Evolutionary conservation across 2,329 filamentous ascomycete species (phyloP), one percentile per base, ranked within the genome.

Genomic region (Gliomastix tumulicola): DNA sequence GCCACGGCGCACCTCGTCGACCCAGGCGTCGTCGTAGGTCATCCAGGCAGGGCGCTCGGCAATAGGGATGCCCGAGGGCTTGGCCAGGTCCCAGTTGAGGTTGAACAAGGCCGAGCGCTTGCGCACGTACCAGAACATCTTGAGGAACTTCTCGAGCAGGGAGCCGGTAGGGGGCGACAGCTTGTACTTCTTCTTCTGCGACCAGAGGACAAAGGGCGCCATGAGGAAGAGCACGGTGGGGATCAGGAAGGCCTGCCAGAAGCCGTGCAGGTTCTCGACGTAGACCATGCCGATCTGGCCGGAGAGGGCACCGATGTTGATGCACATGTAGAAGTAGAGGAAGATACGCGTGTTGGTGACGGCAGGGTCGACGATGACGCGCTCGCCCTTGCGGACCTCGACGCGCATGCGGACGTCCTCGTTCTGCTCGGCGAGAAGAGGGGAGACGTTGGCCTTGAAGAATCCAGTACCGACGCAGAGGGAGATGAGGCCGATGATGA

Each of bases 21-120:
- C 84, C 84, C 84, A 90, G 36, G 76, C 76, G 47, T 90, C 86
- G 43, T 90, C 84, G 47, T 88, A 88, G 0, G 79, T 84, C 81
- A 89, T 88, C 83, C 83, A 89, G 0, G 38, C 28, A 1, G 84
- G 84, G 37, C 79, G 78, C 44, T 68, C 54, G 2, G 56, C 57
- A 25, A 69, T 62, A 9, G 71, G 62, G 6, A 86, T 66, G 23
- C 67, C 63, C 53, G 77, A 83, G 4, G 84, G 84, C 62, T 84
- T 85, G 41, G 78, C 76, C 5, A 65, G 53, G 19, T 86, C 76
- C 78, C 82, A 88, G 60, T 84, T 59, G 30, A 78, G 59, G 3
- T 75, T 78, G 55, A 82, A 82, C 39, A 74, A 75, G 68, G 75
- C 79, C 34, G 74, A 72, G 23, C 73, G 76, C 60, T 82, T 83